Evolutionary conservation across 108 stramenopile genomes (phyloP), one percentile per base, ranked within the genome.

Genomic region (Pseudonitzschia pungens): DNA sequence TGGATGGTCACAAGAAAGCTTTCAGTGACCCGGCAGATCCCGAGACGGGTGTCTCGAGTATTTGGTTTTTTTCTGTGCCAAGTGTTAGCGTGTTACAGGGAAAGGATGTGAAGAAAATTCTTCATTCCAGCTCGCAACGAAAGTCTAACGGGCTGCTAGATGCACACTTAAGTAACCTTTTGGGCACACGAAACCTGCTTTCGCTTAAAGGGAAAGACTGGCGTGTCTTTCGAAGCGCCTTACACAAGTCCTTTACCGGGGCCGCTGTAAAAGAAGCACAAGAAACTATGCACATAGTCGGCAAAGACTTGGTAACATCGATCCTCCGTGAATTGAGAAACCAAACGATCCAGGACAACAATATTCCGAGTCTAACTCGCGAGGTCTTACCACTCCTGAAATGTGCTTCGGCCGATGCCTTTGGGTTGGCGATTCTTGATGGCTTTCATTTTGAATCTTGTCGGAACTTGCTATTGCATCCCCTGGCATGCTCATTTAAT

Each of bases 201-300:
- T 27, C 45, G 3, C 27, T 76, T 0, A 75, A 29, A 26, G 78
- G 78, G 33, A 75, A 65, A 28, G 78, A 79, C 18, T 79, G 78
- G 78, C 70, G 69, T 55, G 16, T 24, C 10, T 52, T 75, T 69
- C 78, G 74, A 28, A 33, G 43, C 27, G 64, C 70, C 12, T 29
- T 79, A 9, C 40, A 45, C 62, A 71, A 71, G 50, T 74, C 74
- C 71, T 58, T 79, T 65, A 65, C 64, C 11, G 26, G 4, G 24
- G 21, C 33, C 15, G 64, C 36, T 43, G 41, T 65, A 20, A 40
- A 65, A 22, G 36, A 65, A 65, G 11, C 64, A 7, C 64, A 65
- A 20, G 16, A 65, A 24, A 18, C 41, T 20, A 65, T 65, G 33
- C 40, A 65, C 33, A 20, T 10, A 24, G 64, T 65, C 41, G 64